Percentiles rank a stretch among this genome's conserved stretches.
These are phyloP conservation scores for Paramyrothecium sp. DNA, from an alignment of 2,329 filamentous ascomycete species.

Conservation along the genomic window DNA sequence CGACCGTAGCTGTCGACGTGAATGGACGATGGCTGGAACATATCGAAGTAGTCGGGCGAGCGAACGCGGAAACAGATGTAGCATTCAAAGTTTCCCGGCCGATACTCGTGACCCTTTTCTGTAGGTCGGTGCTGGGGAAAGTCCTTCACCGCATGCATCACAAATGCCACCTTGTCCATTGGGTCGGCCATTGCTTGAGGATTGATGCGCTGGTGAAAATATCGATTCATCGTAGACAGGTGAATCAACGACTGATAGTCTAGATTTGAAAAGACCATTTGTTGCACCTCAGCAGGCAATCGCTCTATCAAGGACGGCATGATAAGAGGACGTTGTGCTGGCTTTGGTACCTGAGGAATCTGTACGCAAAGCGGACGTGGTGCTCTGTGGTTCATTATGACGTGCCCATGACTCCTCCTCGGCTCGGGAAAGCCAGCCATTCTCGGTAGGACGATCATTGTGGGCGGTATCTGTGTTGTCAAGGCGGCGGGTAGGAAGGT, in stretches of 20 bases:
- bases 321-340: constrained; percentile 4
- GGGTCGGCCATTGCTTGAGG: constrained; percentile 31
- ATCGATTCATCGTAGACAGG: constrained; percentile 33
- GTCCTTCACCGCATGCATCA: constrained; percentile 39
- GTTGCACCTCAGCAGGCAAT: constrained; percentile 30
- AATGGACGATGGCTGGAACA: constrained; percentile 29
- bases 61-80: constrained; percentile 41
- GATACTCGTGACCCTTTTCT: constrained; percentile 32
- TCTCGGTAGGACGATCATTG: constrained; percentile 27
- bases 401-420: constrained; percentile 11
- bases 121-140: constrained; percentile 37
- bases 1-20: constrained; percentile 29
- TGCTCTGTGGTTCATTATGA: constrained; percentile 4
- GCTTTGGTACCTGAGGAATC: not conserved
- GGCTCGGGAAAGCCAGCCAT: constrained; percentile 15
- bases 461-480: constrained; percentile 5
- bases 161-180: constrained; percentile 35
- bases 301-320: constrained; percentile 27
- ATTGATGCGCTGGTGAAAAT: constrained; percentile 30
- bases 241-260: constrained; percentile 40
- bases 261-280: constrained; percentile 30
- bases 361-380: constrained; percentile 3
- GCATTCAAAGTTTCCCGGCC: constrained; percentile 40
- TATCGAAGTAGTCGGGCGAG: constrained; percentile 35
- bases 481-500: not conserved